Percentiles rank a stretch among this genome's conserved stretches.
Evolutionary conservation across 306 rosid genomes (phyloP).

Genomic region (Luffa aegyptiaca): DNA sequence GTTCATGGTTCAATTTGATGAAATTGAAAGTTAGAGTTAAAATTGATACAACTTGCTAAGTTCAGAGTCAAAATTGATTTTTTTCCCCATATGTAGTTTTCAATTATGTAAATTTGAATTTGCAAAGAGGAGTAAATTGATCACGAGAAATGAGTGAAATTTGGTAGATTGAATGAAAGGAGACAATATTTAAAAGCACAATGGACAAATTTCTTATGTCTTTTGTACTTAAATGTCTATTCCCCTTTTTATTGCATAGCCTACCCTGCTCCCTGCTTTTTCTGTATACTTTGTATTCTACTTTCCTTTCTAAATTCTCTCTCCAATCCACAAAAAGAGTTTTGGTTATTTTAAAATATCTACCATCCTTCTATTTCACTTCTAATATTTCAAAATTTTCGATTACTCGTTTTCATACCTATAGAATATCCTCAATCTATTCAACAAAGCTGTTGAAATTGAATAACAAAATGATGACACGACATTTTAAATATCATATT

Average conservation of each 20-base stretch:
- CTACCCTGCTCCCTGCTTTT: neutral
- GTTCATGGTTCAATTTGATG: too few species aligned
- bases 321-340: neutral
- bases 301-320: neutral
- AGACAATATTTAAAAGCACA: neutral
- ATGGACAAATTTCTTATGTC: neutral
- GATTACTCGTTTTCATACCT: too few species aligned
- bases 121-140: neutral
- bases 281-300: neutral
- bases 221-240: neutral
- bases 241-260: neutral
- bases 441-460: too few species aligned
- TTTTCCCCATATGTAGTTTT: neutral
- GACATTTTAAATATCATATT: too few species aligned
- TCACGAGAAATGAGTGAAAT: slow-evolving; percentile 3
- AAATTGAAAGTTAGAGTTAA: too few species aligned
- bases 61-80: too few species aligned
- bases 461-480: too few species aligned
- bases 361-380: neutral
- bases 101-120: neutral
- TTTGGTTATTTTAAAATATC: too few species aligned
- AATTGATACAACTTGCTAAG: too few species aligned
- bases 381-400: neutral
- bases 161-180: neutral
- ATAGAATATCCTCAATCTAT: too few species aligned